Evolutionary conservation across 2,329 filamentous ascomycete genomes (phyloP), one percentile per base, ranked within the genome.

Genomic region (Fusarium domesticum): DNA sequence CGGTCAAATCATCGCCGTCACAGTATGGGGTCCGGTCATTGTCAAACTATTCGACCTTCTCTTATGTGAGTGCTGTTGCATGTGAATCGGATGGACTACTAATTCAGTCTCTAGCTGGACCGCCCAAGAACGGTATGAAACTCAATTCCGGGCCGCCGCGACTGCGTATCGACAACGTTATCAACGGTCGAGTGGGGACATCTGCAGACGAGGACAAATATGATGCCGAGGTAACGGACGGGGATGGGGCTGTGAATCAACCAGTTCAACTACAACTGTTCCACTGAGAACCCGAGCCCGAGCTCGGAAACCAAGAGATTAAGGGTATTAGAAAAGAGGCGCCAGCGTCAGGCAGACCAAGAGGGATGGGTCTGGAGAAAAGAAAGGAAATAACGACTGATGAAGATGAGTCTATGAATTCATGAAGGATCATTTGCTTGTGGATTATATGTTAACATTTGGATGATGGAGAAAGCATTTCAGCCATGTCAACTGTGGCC

Each of bases 1-100:
- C 17, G 66, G 66, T 6, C 66, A 69, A 42, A 69, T 69, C 41
- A 69, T 69, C 33, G 66, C 66, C 31, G 64, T 69, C 25, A 68
- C 66, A 0, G 64, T 68, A 5, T 69, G 66, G 66, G 66, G 66
- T 0, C 66, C 66, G 7, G 64, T 69, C 45, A 67, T 69, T 42
- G 65, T 69, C 33, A 69, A 69, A 41, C 42, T 69, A n/a, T 64
- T 69, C 45, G 63, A 68, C 30, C 56, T 69, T 3, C 55, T 66
- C 11, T 42, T 68, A n/a, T 67, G 66, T 67, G 54, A 61, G 66
- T 52, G 25, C 8, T 6, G 30, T 15, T 18, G 18, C 28, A 4
- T 15, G 8, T 35, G 33, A 7, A 11, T 6, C 11, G 15, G 12
- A 12, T 33, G 30, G 18, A 19, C 42, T 45, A 20, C 62, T 64